Conservation (phyloP, 306 rosid genomes). For the Fagus crenata region DNA sequence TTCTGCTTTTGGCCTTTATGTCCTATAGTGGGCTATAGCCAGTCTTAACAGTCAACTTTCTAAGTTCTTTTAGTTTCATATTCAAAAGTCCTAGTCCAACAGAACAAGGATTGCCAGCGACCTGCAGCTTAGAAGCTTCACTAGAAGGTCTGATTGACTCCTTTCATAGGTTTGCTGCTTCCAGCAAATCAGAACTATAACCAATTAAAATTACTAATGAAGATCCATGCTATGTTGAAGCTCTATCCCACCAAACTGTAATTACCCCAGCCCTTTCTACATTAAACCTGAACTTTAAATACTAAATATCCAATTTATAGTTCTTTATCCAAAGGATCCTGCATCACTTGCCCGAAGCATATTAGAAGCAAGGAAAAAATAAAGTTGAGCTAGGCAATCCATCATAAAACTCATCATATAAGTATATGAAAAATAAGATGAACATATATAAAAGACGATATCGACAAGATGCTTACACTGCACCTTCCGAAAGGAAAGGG, state of each 20-base stretch:
- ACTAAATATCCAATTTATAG: conserved; percentile 16
- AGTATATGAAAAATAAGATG: conserved; percentile 18
- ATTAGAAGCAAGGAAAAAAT: background rate
- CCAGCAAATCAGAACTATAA: too few relatives aligned
- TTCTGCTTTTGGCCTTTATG: too few relatives aligned
- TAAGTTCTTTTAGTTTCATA: too few relatives aligned
- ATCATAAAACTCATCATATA: conserved; percentile 13
- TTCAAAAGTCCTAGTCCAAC: too few relatives aligned
- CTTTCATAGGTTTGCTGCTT: too few relatives aligned
- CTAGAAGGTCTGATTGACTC: too few relatives aligned
- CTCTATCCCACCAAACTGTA: conserved; percentile 24
- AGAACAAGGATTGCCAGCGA: too few relatives aligned
- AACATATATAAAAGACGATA: conserved; percentile 21
- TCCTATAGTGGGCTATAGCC: too few relatives aligned
- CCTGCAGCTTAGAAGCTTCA: too few relatives aligned
- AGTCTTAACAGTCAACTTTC: too few relatives aligned
- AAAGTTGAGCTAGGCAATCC: conserved; percentile 12
- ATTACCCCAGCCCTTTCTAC: conserved; percentile 7
- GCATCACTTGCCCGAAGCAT: conserved; percentile 18
- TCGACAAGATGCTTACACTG: conserved; percentile 68
- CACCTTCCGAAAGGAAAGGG: conserved; percentile 99
- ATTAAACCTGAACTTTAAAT: conserved; percentile 13
- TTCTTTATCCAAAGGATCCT: conserved; percentile 20
- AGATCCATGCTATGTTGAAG: background rate
- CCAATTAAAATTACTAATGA: too few relatives aligned